Evolutionary conservation across 495 filamentous ascomycete genomes (phyloP).

Genomic region (Neurospora africana): DNA sequence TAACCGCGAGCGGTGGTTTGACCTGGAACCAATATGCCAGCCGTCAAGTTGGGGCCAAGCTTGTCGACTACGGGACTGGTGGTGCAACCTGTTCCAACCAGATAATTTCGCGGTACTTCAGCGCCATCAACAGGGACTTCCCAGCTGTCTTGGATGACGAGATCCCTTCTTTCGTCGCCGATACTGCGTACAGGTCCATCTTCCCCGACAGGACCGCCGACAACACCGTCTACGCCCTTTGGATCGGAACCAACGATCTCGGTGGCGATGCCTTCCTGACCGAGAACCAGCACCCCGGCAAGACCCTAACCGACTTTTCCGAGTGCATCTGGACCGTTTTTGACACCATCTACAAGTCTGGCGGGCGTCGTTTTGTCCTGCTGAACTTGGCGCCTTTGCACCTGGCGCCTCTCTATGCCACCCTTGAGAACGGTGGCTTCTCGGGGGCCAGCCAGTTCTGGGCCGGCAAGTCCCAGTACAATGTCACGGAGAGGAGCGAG

Average conservation of each 20-base stretch:
- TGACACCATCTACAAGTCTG: slow-evolving; percentile 49
- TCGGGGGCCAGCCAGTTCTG: slow-evolving; percentile 44
- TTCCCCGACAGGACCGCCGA: slow-evolving; percentile 40
- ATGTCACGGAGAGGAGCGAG: slow-evolving; percentile 35
- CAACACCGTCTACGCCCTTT: slow-evolving; percentile 62
- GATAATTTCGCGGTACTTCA: slow-evolving; percentile 43
- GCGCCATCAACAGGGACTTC: slow-evolving; percentile 39
- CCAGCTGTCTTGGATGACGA: slow-evolving; percentile 58
- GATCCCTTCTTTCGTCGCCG: slow-evolving; percentile 56
- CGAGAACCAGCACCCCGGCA: slow-evolving; percentile 47
- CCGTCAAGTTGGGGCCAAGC: slow-evolving; percentile 41
- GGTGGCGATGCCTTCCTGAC: slow-evolving; percentile 51
- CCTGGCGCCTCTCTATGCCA: slow-evolving; percentile 48
- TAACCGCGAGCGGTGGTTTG: slow-evolving; percentile 50
- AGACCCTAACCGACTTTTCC: slow-evolving; percentile 50
- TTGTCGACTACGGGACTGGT: slow-evolving; percentile 66
- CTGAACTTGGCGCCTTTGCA: slow-evolving; percentile 56
- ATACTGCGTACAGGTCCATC: slow-evolving; percentile 37
- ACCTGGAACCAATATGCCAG: slow-evolving; percentile 57
- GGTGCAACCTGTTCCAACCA: slow-evolving; percentile 63
- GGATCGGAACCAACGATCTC: slow-evolving; percentile 74
- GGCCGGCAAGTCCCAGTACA: slow-evolving; percentile 40
- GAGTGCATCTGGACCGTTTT: slow-evolving; percentile 53
- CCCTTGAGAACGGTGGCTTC: slow-evolving; percentile 36
- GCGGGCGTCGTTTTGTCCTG: slow-evolving; percentile 58